These are phyloP conservation scores for Colletotrichum siamense DNA, from an alignment of 2,329 filamentous ascomycete genomes.

Conservation along the genomic window DNA sequence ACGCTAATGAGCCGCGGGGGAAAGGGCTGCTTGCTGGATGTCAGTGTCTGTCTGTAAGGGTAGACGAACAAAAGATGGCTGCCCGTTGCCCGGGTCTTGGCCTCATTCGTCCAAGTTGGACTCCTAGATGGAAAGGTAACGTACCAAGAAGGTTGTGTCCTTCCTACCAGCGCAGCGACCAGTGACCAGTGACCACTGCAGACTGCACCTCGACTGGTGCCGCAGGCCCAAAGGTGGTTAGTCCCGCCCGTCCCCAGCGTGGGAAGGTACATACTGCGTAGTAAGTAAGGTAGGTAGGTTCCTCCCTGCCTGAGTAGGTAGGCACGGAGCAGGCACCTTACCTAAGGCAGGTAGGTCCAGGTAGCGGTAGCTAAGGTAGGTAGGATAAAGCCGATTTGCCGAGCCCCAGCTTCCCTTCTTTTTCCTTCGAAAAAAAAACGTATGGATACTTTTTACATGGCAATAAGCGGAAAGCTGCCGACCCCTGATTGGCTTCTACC, in stretches of 20 bases:
- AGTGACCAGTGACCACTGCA: neutral
- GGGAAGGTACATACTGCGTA: neutral
- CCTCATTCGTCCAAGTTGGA: neutral
- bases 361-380: neutral
- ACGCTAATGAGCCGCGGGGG: neutral
- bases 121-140: neutral
- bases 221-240: neutral
- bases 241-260: neutral
- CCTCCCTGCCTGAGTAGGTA: neutral
- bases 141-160: neutral
- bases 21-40: neutral
- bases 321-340: neutral
- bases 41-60: neutral
- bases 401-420: neutral
- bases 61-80: neutral
- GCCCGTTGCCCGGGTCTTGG: neutral
- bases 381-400: constrained; percentile 12
- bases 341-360: neutral
- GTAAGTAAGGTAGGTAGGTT: neutral
- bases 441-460: neutral
- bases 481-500: neutral
- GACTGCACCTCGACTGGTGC: neutral
- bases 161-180: neutral
- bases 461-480: constrained; percentile 2
- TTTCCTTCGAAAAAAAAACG: neutral